Evolutionary conservation across 495 filamentous ascomycete species (phyloP).

Genomic region (Aspergillus cavernicola): DNA sequence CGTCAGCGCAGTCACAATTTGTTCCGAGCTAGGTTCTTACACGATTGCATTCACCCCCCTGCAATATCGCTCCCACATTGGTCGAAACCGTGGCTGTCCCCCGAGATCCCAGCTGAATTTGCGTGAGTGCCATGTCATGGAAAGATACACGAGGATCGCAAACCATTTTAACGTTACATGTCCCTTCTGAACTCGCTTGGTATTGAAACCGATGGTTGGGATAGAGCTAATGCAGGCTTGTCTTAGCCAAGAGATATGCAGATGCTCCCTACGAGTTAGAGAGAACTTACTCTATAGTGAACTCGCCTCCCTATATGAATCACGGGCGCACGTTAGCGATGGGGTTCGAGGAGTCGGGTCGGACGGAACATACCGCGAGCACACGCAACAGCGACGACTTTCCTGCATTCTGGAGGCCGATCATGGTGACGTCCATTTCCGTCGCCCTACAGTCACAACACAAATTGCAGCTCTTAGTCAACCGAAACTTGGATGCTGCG

Average conservation of each 20-base stretch:
- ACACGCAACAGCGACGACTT: conserved; percentile 95
- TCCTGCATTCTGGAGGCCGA: conserved; percentile 96
- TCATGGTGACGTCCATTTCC: conserved; percentile 99
- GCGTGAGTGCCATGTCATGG: conserved; percentile 16
- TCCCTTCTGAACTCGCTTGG: conserved; percentile 96
- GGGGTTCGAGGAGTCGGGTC: neutral
- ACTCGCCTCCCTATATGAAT: conserved; percentile 79
- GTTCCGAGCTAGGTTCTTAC: conserved; percentile 40
- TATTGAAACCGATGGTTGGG: conserved; percentile 97
- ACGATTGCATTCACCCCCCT: conserved; percentile 97
- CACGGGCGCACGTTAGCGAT: conserved; percentile 23
- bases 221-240: conserved; percentile 68
- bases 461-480: conserved; percentile 21
- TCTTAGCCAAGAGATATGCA: conserved; percentile 32
- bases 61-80: conserved; percentile 99
- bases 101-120: conserved; percentile 83
- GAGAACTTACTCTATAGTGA: conserved; percentile 96
- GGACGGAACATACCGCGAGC: conserved; percentile 66
- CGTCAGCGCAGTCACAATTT: conserved; percentile 14
- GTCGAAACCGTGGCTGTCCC: conserved; percentile 92
- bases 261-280: conserved; percentile 10
- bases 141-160: conserved; percentile 16
- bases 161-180: conserved; percentile 98
- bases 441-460: conserved; percentile 66
- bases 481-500: conserved; percentile 26